Percentiles rank a stretch among this genome's conserved stretches.
phyloP scores from a whole-genome alignment of 164 flowering plant species.

The Vitis vinifera region ASM3070453v1 NC_081805.1:2928001-2928500 shows the following conservation, averaged over 20 bases:
- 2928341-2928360: constrained; percentile 89
- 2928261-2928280: constrained; percentile 73
- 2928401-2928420: too few relatives aligned
- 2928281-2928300: constrained; percentile 74
- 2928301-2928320: constrained; percentile 77
- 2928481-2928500: too few relatives aligned
- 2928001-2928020: too few relatives aligned
- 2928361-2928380: constrained; percentile 56
- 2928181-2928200: constrained; percentile 88
- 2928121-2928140: not conserved
- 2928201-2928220: constrained; percentile 92
- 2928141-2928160: not conserved
- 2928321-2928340: constrained; percentile 69
- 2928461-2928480: too few relatives aligned
- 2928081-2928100: too few relatives aligned
- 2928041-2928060: too few relatives aligned
- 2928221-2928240: constrained; percentile 92
- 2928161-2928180: constrained; percentile 16
- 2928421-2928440: too few relatives aligned
- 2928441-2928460: too few relatives aligned
- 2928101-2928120: too few relatives aligned
- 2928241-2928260: constrained; percentile 87
- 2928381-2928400: too few relatives aligned
- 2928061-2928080: too few relatives aligned
- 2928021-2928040: too few relatives aligned